phyloP scores from a whole-genome alignment of 139 green algal species.

The Zygnema circumcarinatum region DNA sequence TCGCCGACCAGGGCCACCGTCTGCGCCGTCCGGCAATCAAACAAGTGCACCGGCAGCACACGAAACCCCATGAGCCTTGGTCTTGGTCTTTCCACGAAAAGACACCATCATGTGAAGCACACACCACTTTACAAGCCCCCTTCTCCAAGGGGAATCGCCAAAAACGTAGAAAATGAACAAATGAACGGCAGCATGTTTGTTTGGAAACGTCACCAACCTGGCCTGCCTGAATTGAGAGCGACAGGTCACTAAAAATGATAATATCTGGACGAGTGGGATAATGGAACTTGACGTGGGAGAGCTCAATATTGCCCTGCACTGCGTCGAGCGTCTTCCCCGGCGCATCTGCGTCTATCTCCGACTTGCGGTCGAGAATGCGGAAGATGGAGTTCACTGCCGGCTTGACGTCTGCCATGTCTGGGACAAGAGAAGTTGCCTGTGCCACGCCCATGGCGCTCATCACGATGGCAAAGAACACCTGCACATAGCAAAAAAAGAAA shows the following conservation, averaged over 20 bases:
- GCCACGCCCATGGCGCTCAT: conserved; percentile 49
- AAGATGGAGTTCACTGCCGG: conserved; percentile 51
- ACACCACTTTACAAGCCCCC: background rate
- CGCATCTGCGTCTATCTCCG: conserved; percentile 46
- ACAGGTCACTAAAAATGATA: conserved; percentile 42
- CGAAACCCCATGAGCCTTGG: background rate
- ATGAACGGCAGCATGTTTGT: background rate
- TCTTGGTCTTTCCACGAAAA: background rate
- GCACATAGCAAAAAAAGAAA: conserved; percentile 9
- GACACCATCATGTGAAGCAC: background rate
- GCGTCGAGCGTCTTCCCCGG: conserved; percentile 15
- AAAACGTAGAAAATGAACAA: conserved; percentile 5
- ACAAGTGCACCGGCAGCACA: background rate
- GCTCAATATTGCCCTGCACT: conserved; percentile 47
- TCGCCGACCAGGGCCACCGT: conserved; percentile 90
- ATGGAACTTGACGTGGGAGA: conserved; percentile 41
- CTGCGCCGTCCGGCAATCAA: background rate
- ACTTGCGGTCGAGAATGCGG: conserved; percentile 54
- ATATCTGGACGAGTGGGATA: conserved; percentile 57
- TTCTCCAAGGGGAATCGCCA: background rate
- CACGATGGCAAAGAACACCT: conserved; percentile 66
- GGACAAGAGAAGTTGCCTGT: conserved; percentile 20
- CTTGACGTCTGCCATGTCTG: conserved; percentile 46
- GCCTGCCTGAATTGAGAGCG: conserved; percentile 59
- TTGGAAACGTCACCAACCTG: too few relatives aligned